Base-by-base conservation (phyloP, 495 filamentous ascomycete genomes). In the Penicillium cataractarum region DNA sequence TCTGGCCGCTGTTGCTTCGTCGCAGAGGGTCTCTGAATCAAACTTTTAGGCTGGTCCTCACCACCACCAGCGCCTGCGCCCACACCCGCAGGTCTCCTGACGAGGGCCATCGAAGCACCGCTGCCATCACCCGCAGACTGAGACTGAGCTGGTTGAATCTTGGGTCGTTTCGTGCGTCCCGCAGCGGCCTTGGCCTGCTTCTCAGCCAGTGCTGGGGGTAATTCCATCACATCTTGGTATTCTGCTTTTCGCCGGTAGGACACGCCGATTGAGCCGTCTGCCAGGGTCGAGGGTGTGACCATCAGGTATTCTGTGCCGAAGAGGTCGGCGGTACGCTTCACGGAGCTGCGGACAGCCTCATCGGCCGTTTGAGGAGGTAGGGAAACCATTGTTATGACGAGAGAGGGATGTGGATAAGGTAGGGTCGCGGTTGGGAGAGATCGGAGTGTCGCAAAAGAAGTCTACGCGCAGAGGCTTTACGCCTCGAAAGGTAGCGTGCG, bases 131-230 rank as follows among this genome's bases (percentile, higher is more conserved):
- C 74, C 13, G 67, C 6, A 26, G 63, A 48, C 33, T 70, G 64
- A 17, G 57, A 35, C 51, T 65, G 63, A 53, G 74, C 71, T 21
- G 67, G 35, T 53, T 74, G 73, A 19, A 77, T 80, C 64, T 77
- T 78, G 57, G 82, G 86, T 31, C 87, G 79, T 66, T 87, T 83
- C 53, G 85, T 82, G 55, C 82, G 82, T 22, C 84, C 82, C 10
- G 83, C 74, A 13, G 84, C 78, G 12, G 89, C 87, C 55, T 82
- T 82, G 46, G 89, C 87, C 76, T 93, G 90, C 74, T 97, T 97
- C 57, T 89, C 89, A 56, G 91, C 94, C 15, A 99, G 84, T 15
- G 85, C 84, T 48, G 90, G 86, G n/a, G 95, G 95, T 32, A 98
- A 82, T 65, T 91, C 89, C 65, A 83, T 84, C 22, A 97, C 90